These are phyloP conservation scores for Protomyces inouyei DNA, from an alignment of 1,139 yeast genomes.

Conservation along the genomic window DNA sequence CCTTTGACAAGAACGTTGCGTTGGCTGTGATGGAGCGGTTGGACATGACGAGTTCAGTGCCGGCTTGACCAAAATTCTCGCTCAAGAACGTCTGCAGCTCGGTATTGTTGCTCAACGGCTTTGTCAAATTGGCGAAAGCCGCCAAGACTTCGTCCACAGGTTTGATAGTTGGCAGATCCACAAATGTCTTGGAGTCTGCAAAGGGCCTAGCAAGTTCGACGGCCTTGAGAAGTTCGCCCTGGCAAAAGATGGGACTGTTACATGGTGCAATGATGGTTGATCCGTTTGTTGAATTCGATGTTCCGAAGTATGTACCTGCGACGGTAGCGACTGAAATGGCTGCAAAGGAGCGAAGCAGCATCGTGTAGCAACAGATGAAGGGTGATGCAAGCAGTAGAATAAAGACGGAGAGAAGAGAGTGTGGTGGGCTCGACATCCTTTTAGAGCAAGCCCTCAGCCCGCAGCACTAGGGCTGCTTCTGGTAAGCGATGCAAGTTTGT, in stretches of 20 bases:
- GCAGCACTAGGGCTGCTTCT: no score
- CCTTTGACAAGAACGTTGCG: slow-evolving; percentile 8
- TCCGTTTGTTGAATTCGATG: not conserved
- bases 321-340: not conserved
- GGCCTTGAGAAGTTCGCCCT: slow-evolving; percentile 18
- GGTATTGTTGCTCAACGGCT: slow-evolving; percentile 4
- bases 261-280: slow-evolving; percentile 15
- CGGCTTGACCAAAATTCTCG: slow-evolving; percentile 19
- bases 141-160: slow-evolving; percentile 19
- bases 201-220: slow-evolving; percentile 23
- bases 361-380: not conserved
- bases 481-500: no score
- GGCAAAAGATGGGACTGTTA: slow-evolving; percentile 24
- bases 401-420: no score
- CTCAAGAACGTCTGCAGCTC: slow-evolving; percentile 8
- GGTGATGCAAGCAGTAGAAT: not conserved
- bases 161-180: slow-evolving; percentile 24
- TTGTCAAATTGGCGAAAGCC: slow-evolving; percentile 4
- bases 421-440: no score
- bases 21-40: slow-evolving; percentile 2
- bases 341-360: not conserved
- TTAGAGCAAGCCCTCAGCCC: no score
- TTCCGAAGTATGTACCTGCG: not conserved
- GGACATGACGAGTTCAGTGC: slow-evolving; percentile 7
- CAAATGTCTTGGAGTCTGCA: slow-evolving; percentile 26